A percentile compares a stretch with the other conserved stretches of the same genome.
phyloP scores from a whole-genome alignment of 1,139 yeast genomes.

The Candida tetrigidarum region DNA sequence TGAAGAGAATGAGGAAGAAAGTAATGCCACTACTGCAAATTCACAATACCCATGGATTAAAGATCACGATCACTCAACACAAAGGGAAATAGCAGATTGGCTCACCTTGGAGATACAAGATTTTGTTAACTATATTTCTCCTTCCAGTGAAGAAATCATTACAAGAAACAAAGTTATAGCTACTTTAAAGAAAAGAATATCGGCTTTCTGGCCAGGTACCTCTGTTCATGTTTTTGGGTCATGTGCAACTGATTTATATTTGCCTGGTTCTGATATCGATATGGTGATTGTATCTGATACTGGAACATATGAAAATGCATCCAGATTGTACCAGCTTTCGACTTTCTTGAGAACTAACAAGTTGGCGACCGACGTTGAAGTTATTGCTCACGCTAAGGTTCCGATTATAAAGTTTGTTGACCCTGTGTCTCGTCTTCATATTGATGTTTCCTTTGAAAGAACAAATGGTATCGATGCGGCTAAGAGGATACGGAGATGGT shows the following conservation, averaged over 20 bases:
- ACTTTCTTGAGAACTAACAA: slow-evolving; percentile 65
- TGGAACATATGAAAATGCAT: slow-evolving; percentile 69
- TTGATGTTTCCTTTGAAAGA: slow-evolving; percentile 92
- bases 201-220: slow-evolving; percentile 76
- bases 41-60: slow-evolving; percentile 79
- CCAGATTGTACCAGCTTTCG: slow-evolving; percentile 74
- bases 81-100: slow-evolving; percentile 84
- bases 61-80: slow-evolving; percentile 73
- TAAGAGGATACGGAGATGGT: slow-evolving; percentile 75
- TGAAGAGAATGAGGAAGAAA: slow-evolving; percentile 31
- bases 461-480: slow-evolving; percentile 89
- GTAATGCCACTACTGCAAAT: slow-evolving; percentile 24
- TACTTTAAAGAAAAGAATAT: slow-evolving; percentile 60
- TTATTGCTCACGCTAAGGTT: slow-evolving; percentile 90
- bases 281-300: slow-evolving; percentile 78
- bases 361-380: slow-evolving; percentile 77
- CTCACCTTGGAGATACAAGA: slow-evolving; percentile 85
- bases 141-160: slow-evolving; percentile 74
- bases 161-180: slow-evolving; percentile 70
- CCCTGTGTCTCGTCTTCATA: slow-evolving; percentile 68
- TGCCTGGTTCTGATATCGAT: slow-evolving; percentile 97
- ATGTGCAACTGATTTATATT: slow-evolving; percentile 88
- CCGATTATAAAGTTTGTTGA: slow-evolving; percentile 96
- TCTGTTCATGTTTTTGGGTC: slow-evolving; percentile 93
- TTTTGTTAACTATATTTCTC: slow-evolving; percentile 86